These are phyloP conservation scores for Panicum virgatum DNA, from an alignment of 202 grass and related monocot species.

Conservation along the genomic window DNA sequence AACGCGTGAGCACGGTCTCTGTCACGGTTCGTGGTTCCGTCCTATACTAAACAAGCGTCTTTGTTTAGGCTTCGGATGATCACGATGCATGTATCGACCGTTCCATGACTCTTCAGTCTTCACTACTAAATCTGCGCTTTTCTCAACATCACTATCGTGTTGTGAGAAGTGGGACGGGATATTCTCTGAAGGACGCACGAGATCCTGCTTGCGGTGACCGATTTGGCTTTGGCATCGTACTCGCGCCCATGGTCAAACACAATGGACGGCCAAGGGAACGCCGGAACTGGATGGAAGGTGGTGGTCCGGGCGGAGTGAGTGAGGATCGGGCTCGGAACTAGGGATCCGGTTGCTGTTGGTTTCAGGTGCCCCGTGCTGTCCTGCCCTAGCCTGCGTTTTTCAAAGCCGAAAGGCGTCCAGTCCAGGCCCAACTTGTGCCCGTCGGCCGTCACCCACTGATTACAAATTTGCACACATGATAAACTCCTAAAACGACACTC, in stretches of 20 bases:
- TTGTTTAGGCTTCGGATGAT: not conserved
- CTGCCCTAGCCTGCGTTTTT: not conserved
- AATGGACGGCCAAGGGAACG: not conserved
- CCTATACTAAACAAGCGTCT: not conserved
- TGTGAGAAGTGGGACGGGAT: not conserved
- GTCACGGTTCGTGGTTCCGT: not conserved
- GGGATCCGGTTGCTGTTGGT: slow-evolving; percentile 9
- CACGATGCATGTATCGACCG: not conserved
- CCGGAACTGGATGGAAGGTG: no score
- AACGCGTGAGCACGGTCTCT: not conserved
- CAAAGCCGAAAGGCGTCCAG: not conserved
- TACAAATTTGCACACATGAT: not conserved
- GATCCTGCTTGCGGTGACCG: not conserved
- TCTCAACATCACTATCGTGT: not conserved
- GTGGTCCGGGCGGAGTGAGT: no score
- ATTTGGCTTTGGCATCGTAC: not conserved
- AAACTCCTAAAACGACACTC: not conserved
- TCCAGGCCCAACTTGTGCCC: not conserved
- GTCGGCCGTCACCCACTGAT: not conserved
- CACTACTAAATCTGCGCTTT: not conserved
- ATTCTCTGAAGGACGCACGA: not conserved
- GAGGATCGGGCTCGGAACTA: not conserved
- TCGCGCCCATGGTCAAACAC: not conserved
- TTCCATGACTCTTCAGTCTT: no score
- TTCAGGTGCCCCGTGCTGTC: not conserved